Evolutionary conservation across 768 basidiomycete genomes (phyloP).

Genomic region (Termitomyces sp.): DNA sequence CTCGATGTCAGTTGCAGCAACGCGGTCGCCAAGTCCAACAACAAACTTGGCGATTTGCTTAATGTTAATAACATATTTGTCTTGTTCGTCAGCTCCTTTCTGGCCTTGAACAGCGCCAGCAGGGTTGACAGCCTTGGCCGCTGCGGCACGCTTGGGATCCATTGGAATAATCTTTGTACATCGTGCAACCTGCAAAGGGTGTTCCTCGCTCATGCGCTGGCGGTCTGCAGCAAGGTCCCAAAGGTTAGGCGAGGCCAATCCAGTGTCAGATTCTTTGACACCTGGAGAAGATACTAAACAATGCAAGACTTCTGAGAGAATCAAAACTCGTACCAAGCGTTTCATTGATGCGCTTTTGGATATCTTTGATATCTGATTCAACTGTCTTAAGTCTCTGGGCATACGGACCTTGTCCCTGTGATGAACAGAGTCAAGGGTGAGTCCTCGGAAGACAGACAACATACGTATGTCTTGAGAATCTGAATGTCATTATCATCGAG

Average conservation of each 20-base stretch:
- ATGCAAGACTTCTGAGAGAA: not conserved
- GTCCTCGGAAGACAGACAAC: slow-evolving; percentile 17
- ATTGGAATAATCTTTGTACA: slow-evolving; percentile 97
- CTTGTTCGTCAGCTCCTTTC: slow-evolving; percentile 97
- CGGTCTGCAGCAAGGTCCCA: slow-evolving; percentile 97
- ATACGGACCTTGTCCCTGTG: slow-evolving; percentile 98
- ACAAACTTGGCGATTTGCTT: slow-evolving; percentile 99
- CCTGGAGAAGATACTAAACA: slow-evolving; percentile 35
- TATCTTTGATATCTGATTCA: slow-evolving; percentile 90
- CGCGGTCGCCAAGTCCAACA: slow-evolving; percentile 92
- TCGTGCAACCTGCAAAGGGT: slow-evolving; percentile 93
- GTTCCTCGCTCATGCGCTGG: slow-evolving; percentile 86
- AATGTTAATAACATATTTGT: slow-evolving; percentile 99
- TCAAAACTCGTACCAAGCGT: slow-evolving; percentile 68
- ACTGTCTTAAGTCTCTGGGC: slow-evolving; percentile 82
- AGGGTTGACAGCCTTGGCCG: slow-evolving; percentile 75
- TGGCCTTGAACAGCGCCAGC: slow-evolving; percentile 75
- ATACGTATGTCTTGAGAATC: slow-evolving; percentile 96
- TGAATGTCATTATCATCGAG: slow-evolving; percentile 99
- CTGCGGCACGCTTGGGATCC: slow-evolving; percentile 69
- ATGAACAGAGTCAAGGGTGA: not conserved
- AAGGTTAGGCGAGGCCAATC: slow-evolving; percentile 91
- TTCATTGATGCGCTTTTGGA: slow-evolving; percentile 97
- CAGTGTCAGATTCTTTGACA: slow-evolving; percentile 98
- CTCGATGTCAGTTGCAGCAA: slow-evolving; percentile 97